Evolutionary conservation across 768 basidiomycete genomes (phyloP), one percentile per base, ranked within the genome.

Genomic region (Xerocomellus amylosporus): DNA sequence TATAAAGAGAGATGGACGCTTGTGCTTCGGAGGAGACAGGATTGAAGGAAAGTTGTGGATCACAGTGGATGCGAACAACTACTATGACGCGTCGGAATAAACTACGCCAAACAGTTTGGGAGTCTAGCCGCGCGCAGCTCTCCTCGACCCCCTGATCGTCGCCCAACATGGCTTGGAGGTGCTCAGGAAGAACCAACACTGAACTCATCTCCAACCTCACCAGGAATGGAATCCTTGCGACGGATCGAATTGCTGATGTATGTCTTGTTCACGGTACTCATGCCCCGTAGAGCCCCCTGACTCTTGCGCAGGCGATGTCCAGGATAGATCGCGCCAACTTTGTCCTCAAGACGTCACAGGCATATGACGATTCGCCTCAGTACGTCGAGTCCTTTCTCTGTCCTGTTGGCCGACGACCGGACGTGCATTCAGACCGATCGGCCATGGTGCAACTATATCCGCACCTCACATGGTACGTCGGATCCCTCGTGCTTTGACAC

Each of bases 391-490:
- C 58, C 22, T 72, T 75, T 58, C 67, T 69, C 0, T 19, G 2
- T 39, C 14, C 8, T 8, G 13, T 3, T 37, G 8, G 8, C 13
- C 13, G 26, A 30, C 13, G 24, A 40, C 44, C 17, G 14, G 41
- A 57, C 24, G 30, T 42, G 22, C 13, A 55, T 56, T 34, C 62
- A 90, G 89, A 67, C 56, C 77, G 17, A 93, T 94, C 48, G 88
- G 90, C 2, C 80, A 88, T 64, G 86, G 84, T 13, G 95, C 94
- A 14, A 99, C 96, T 0, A 98, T 99, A 58, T 92, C 89, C 37
- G 96, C 96, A 0, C 96, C 96, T 1, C 96, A 99, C 68, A 98
- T 98, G 95, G 89, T 87, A 49, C 66, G 64, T 39, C 30, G 7
- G 10, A 30, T 26, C 20, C n/a, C 43, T 42, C 43, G 26, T 24